Evolutionary conservation across 129 eudicot genomes (phyloP), one percentile per base, ranked within the genome.

Genomic region (Tagetes erecta): DNA sequence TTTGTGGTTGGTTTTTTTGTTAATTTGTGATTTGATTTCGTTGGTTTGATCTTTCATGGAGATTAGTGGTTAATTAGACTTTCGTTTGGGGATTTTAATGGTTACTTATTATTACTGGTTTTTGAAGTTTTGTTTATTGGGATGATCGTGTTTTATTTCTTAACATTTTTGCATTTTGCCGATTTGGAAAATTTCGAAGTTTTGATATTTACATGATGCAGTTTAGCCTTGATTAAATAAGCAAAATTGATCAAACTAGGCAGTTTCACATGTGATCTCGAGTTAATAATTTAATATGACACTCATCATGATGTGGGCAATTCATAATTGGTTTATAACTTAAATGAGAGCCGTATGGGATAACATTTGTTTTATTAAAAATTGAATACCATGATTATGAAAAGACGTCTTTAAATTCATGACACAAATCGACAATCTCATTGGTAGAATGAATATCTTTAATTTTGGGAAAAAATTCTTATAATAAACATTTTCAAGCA

Each of bases 21-120:
- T 33, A 11, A 42, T 12, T 66, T 76, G 67, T 66, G 58, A 67
- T 66, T 75, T 65, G 80, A 62, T 74, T 74, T 62, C 27, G 58
- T 39, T 39, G 71, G 3, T 70, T 70, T 56, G 75, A 14, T 2
- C 14, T 75, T 72, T 8, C 6, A 55, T 67, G 74, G 68, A 30
- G 66, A 67, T 76, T 76, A 66, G 52, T 64, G 64, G 10, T 76
- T 67, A 33, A 67, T 53, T 76, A 69, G 49, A 33, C 59, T 67
- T 67, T 67, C 9, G 33, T 67, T 76, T 35, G 46, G 70, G 27
- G 31, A 34, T 36, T 40, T 67, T 45, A 42, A 56, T 55, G 67
- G 58, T 20, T 20, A 20, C 27, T 20, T 20, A 20, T 67, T 39
- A 41, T 67, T 67, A 44, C 2, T 57, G 56, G 31, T 55, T 67